These are phyloP conservation scores for Achlya hypogyna DNA, from an alignment of 352 stramenopile genomes.

Conservation along the genomic window DNA sequence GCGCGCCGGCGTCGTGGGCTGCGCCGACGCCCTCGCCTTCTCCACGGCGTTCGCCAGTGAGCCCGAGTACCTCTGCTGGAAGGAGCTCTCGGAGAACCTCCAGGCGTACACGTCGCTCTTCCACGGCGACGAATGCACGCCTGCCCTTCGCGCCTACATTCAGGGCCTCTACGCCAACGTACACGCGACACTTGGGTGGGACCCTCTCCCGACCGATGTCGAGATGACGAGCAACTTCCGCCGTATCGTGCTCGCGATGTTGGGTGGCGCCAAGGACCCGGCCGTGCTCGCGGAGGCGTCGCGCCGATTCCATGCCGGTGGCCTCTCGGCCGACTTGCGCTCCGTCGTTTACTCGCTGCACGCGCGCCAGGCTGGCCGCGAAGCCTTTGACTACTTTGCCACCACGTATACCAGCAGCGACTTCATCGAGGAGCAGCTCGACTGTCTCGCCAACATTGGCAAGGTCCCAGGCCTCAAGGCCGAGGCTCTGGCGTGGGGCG, in stretches of 20 bases:
- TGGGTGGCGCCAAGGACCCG: constrained; percentile 43
- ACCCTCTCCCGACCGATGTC: constrained; percentile 21
- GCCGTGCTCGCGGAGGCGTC: constrained; percentile 40
- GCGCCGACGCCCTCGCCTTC: constrained; percentile 59
- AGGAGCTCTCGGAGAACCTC: constrained; percentile 58
- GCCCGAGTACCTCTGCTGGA: constrained; percentile 65
- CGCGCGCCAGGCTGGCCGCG: constrained; percentile 38
- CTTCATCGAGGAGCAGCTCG: constrained; percentile 74
- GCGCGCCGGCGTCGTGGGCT: constrained; percentile 39
- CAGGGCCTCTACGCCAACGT: constrained; percentile 43
- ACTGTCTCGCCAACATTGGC: constrained; percentile 65
- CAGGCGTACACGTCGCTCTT: constrained; percentile 55
- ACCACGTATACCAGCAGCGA: constrained; percentile 29
- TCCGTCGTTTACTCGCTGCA: constrained; percentile 54
- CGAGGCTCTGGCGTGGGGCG: constrained; percentile 54
- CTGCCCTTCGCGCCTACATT: constrained; percentile 53
- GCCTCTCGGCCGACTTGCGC: constrained; percentile 49
- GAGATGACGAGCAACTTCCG: constrained; percentile 55
- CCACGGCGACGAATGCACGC: constrained; percentile 46
- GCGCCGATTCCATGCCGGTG: constrained; percentile 31
- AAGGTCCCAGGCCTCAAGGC: constrained; percentile 54
- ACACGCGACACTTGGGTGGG: constrained; percentile 49
- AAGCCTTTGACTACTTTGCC: constrained; percentile 44
- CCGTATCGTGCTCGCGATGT: constrained; percentile 62
- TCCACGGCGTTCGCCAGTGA: constrained; percentile 48